Conservation (phyloP, 1,284 basidiomycete species). For the Sporisorium sorghi region DNA sequence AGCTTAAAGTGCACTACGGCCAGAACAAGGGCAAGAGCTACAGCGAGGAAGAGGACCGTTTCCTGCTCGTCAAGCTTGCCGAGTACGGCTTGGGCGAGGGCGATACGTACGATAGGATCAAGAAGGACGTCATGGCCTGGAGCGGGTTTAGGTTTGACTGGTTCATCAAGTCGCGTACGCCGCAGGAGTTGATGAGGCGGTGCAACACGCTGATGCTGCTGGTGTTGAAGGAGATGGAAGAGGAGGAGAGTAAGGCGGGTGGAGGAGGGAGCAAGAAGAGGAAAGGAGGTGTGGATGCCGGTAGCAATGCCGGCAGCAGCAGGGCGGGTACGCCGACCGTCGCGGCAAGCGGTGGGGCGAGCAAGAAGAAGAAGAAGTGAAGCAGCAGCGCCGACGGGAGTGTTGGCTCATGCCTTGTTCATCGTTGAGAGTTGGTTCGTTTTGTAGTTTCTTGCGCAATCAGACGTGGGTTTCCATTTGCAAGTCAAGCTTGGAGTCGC, state of each 20-base stretch:
- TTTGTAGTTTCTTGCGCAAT: background rate
- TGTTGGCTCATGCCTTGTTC: too few species aligned
- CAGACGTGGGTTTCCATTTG: too few species aligned
- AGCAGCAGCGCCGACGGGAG: too few species aligned
- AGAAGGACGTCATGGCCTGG: conserved; percentile 93
- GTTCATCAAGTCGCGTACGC: conserved; percentile 96
- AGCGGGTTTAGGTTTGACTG: conserved; percentile 93
- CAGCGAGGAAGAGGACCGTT: conserved; percentile 95
- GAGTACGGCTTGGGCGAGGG: conserved; percentile 92
- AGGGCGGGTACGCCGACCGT: conserved; percentile 25
- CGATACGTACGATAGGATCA: conserved; percentile 94
- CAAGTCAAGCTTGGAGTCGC: too few species aligned
- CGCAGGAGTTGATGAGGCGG: conserved; percentile 87
- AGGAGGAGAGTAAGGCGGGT: conserved; percentile 37
- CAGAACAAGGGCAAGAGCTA: conserved; percentile 85
- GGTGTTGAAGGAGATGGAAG: conserved; percentile 84
- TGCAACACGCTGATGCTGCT: conserved; percentile 89
- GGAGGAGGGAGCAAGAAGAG: conserved; percentile 27
- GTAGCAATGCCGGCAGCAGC: conserved; percentile 34
- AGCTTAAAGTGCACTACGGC: conserved; percentile 64
- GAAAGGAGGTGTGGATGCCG: conserved; percentile 21
- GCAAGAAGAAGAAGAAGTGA: conserved; percentile 41
- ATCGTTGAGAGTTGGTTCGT: too few species aligned
- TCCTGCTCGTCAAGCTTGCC: conserved; percentile 88
- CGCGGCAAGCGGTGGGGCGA: conserved; percentile 6